Base-by-base conservation (phyloP, 495 filamentous ascomycete species). In the Lasiosphaeria ovina region DNA sequence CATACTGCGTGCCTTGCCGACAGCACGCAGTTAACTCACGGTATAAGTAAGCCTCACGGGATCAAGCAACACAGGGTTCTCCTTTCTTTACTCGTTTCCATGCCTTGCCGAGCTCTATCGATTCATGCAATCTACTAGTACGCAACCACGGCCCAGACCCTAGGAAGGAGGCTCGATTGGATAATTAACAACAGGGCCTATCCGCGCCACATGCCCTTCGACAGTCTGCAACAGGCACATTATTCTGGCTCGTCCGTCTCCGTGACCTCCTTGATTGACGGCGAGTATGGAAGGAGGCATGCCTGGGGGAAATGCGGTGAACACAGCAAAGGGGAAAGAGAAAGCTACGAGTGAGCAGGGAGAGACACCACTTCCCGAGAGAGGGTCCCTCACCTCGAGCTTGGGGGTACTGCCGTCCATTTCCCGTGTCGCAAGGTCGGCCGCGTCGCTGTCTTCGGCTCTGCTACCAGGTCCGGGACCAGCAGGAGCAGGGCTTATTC, bases 391-490 rank as follows among this genome's bases (percentile, higher is more conserved):
- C 53, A 49, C 47, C n/a, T 42, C 38, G 24, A 24, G 24, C 24
- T 24, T 24, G 24, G 24, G 24, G 24, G 24, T 35, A 38, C 40
- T 59, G 12, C 38, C 17, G n/a, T 12, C 34, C 42, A 52, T 68
- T 24, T 34, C 63, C 12, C 69, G 69, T 33, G 62, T 73, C 33
- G 62, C 62, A 9, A 62, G 63, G 52, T 72, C 71, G 33, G 69
- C 71, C 9, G 47, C 62, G 6, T 57, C 67, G 1, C 33, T 73
- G 6, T 62, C 66, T n/a, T 62, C 62, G 34, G 55, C 57, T 34
- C 44, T 72, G 10, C 49, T 73, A 12, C 58, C 66, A 3, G 58
- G 60, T 4, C 57, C 66, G 3, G 58, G 60, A 4, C 57, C 62
- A 9, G 14, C 44, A 2, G 35, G 35, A 42, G 32, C 54, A 31